Evolutionary conservation across 1,284 basidiomycete species (phyloP).

Genomic region (Puccinia triticina): DNA sequence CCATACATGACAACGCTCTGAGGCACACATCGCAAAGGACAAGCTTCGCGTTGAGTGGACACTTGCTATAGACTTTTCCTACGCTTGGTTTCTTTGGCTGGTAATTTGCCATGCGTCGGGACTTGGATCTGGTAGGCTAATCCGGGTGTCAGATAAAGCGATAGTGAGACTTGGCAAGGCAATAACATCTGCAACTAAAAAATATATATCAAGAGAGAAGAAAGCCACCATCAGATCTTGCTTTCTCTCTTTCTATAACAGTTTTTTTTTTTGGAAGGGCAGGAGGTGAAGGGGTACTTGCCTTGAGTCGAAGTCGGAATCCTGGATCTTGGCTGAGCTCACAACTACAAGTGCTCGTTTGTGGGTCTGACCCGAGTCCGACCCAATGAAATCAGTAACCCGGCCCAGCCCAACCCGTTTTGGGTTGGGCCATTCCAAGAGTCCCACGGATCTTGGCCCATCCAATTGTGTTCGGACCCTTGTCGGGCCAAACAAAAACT

Average conservation of each 20-base stretch:
- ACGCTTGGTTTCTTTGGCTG: conserved; percentile 53
- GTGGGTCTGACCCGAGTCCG: too few relatives aligned
- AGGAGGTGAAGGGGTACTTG: not conserved
- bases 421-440: too few relatives aligned
- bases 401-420: too few relatives aligned
- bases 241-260: too few relatives aligned
- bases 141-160: conserved; percentile 7
- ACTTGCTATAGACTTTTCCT: conserved; percentile 49
- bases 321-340: too few relatives aligned
- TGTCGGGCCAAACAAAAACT: too few relatives aligned
- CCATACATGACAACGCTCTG: too few relatives aligned
- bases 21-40: not conserved
- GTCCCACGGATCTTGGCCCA: too few relatives aligned
- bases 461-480: too few relatives aligned
- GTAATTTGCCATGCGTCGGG: not conserved
- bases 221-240: not conserved
- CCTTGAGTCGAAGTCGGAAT: too few relatives aligned
- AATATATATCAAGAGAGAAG: not conserved
- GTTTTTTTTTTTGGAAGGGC: not conserved
- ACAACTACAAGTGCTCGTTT: too few relatives aligned
- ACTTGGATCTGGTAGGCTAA: not conserved
- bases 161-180: not conserved
- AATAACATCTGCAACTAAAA: not conserved
- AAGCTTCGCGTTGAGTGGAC: not conserved
- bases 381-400: too few relatives aligned